These are phyloP conservation scores for Cubamyces sp. DNA, from an alignment of 768 basidiomycete species.

Conservation along the genomic window DNA sequence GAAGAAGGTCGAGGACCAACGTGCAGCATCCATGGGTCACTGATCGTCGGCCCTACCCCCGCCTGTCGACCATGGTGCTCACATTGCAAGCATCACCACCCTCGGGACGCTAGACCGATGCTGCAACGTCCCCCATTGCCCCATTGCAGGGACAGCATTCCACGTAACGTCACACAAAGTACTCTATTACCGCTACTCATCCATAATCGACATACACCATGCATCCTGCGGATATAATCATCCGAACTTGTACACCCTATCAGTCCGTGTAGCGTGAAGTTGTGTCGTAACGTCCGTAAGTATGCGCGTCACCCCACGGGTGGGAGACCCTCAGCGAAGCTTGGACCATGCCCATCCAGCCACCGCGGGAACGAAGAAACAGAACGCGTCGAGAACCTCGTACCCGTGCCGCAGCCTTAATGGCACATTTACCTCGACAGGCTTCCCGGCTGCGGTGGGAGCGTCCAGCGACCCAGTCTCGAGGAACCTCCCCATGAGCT, in stretches of 20 bases:
- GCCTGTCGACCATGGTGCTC: background rate
- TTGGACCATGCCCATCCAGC: constrained; percentile 32
- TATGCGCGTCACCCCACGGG: background rate
- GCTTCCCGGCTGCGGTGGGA: constrained; percentile 19
- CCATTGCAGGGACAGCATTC: background rate
- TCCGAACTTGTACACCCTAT: constrained; percentile 11
- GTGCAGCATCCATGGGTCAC: constrained; percentile 43
- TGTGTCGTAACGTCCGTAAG: constrained; percentile 13
- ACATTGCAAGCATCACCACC: background rate
- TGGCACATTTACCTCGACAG: constrained; percentile 53
- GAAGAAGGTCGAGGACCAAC: constrained; percentile 53
- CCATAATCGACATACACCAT: constrained; percentile 13
- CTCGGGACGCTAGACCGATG: background rate
- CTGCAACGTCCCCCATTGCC: background rate
- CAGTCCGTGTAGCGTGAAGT: background rate
- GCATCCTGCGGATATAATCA: constrained; percentile 1
- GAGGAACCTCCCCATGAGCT: constrained; percentile 68
- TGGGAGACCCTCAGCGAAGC: constrained; percentile 18
- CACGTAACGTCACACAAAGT: constrained; percentile 6
- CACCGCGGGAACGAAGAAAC: constrained; percentile 62
- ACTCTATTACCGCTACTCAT: constrained; percentile 2
- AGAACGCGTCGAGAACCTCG: constrained; percentile 70
- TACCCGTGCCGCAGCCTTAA: constrained; percentile 54
- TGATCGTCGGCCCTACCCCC: constrained; percentile 15
- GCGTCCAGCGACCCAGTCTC: constrained; percentile 50